phyloP scores from a whole-genome alignment of 192 early-diverging fungal species.

The Coemansia sp. region DNA sequence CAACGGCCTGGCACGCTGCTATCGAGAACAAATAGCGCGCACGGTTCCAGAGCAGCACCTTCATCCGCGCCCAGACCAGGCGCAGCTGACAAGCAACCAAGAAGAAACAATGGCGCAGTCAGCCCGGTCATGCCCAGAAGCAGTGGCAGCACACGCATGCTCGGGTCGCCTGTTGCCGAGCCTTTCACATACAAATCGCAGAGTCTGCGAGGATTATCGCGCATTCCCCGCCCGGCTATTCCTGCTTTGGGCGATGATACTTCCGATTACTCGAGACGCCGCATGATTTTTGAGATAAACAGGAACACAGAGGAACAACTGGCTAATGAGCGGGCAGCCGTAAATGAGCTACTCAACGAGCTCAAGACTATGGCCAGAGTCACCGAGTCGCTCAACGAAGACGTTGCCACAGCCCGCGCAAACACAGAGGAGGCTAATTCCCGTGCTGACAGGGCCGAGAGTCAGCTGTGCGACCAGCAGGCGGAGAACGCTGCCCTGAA shows the following conservation, averaged over 20 bases:
- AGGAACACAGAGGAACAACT: conserved; percentile 13
- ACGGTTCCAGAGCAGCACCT: background rate
- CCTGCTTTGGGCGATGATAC: background rate
- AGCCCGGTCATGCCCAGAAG: conserved; percentile 4
- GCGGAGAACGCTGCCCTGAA: conserved; percentile 7
- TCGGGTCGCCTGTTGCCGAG: conserved; percentile 14
- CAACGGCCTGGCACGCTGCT: background rate
- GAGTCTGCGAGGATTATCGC: conserved; percentile 4
- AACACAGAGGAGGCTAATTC: conserved; percentile 6
- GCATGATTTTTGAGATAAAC: conserved; percentile 5
- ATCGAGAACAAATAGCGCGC: background rate
- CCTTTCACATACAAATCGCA: background rate
- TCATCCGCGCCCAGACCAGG: background rate
- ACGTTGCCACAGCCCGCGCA: background rate
- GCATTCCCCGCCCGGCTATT: conserved; percentile 21
- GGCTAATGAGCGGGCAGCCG: conserved; percentile 13
- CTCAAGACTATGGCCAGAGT: conserved; percentile 7
- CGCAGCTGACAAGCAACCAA: background rate
- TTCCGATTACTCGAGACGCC: background rate
- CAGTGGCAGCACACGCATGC: conserved; percentile 6
- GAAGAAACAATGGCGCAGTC: background rate
- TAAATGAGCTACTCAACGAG: conserved; percentile 22
- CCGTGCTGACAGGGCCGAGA: conserved; percentile 10
- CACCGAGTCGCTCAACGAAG: background rate
- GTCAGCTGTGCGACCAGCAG: background rate